Evolutionary conservation across 2,329 filamentous ascomycete species (phyloP), one percentile per base, ranked within the genome.

Genomic region (Fusarium zealandicum): DNA sequence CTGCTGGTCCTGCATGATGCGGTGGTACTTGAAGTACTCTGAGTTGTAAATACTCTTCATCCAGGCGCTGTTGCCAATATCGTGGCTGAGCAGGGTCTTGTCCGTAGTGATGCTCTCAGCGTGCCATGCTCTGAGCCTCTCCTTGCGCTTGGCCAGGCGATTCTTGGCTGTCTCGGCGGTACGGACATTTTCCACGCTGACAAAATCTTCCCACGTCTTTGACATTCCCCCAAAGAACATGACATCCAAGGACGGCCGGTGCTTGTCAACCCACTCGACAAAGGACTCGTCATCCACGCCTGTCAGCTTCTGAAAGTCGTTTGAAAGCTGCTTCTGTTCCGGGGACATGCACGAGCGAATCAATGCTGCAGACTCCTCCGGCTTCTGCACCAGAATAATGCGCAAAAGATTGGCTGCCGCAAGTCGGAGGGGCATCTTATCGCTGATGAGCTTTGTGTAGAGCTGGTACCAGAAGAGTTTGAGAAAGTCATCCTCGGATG

Each of bases 21-120:
- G 83, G 71, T 98, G 93, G 61, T 96, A 89, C 71, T 96, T 98
- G 69, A 93, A 84, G 62, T 95, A 89, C 71, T 99, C 95, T 0
- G 93, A 92, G 41, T 89, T 87, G 72, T 93, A 95, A 33, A 99
- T 96, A 66, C 96, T 98, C 65, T 93, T 92, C 78, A 93, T 90
- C 95, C 93, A 99, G 54, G 93, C 88, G 33, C 85, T 88, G 50
- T 95, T 93, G 1, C 91, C 90, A 61, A 90, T 86, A 66, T 96
- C 91, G 68, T 98, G 93, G n/a, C 87, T 87, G 47, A 89, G 80
- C 52, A 93, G 82, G 13, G 89, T 80, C 59, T 89, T 90, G 14
- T 96, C 90, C 9, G 82, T 82, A 17, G 82, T 81, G 5, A 84
- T 74, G 43, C 87, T 86, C 60, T 93, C 89, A 2, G 80, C 74